Percentiles rank a stretch among this genome's conserved stretches.
phyloP scores from a whole-genome alignment of 2,329 filamentous ascomycete species.

The Chrysoporthe deuterocubensis region DNA sequence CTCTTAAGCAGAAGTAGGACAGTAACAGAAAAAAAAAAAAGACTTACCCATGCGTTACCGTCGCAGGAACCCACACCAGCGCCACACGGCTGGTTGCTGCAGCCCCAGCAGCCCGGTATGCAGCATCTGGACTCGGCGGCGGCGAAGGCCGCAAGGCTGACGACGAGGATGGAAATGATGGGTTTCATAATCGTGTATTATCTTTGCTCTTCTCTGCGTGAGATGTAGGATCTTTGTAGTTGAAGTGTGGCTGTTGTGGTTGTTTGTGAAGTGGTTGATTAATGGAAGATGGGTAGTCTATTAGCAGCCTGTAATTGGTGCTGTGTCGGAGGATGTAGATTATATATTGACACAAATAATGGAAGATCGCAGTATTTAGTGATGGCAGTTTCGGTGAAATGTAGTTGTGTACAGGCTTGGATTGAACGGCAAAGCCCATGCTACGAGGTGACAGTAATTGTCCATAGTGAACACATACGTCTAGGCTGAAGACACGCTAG shows the following conservation, averaged over 20 bases:
- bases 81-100: slow-evolving; percentile 1
- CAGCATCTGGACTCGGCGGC: slow-evolving; percentile 4
- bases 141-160: background rate
- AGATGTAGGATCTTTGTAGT: background rate
- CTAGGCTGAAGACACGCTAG: no score
- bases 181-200: background rate
- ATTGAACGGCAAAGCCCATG: no score
- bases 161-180: background rate
- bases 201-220: background rate
- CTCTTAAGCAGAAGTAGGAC: background rate
- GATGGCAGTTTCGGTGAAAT: no score
- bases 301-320: no score
- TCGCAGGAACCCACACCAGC: background rate
- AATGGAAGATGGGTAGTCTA: background rate
- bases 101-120: slow-evolving; percentile 6
- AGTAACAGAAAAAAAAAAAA: background rate
- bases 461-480: no score
- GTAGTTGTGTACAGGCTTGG: no score
- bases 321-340: no score
- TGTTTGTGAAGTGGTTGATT: background rate
- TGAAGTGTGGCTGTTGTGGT: background rate
- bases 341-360: no score
- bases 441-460: no score
- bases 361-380: no score
- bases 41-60: background rate